These are phyloP conservation scores for Paxillus ammoniavirescens DNA, from an alignment of 768 basidiomycete species.

Conservation along the genomic window DNA sequence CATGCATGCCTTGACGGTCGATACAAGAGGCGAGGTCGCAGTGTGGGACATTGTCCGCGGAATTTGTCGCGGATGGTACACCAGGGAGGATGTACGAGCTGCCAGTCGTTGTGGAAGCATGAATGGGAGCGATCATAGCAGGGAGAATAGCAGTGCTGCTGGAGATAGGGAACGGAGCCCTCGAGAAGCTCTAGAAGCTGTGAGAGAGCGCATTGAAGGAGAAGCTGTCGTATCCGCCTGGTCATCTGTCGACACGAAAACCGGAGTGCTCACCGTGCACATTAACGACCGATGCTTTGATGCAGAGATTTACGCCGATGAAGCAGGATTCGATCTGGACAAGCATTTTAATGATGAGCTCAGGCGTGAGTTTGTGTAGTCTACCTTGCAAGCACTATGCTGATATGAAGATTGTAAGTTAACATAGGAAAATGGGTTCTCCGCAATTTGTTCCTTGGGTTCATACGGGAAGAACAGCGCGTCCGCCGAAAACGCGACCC, in stretches of 20 bases:
- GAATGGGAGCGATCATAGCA: slow-evolving; percentile 31
- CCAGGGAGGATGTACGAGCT: slow-evolving; percentile 60
- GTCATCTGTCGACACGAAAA: slow-evolving; percentile 88
- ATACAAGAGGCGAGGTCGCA: slow-evolving; percentile 84
- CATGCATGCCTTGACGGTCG: slow-evolving; percentile 86
- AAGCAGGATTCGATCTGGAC: slow-evolving; percentile 68
- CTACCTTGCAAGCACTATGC: slow-evolving; percentile 1
- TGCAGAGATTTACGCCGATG: slow-evolving; percentile 93
- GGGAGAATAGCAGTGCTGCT: slow-evolving; percentile 32
- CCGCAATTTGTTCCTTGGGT: slow-evolving; percentile 78
- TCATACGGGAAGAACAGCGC: slow-evolving; percentile 70
- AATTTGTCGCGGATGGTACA: slow-evolving; percentile 69
- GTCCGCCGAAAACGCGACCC: slow-evolving; percentile 34
- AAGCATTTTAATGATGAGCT: slow-evolving; percentile 72
- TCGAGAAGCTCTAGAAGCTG: slow-evolving; percentile 81
- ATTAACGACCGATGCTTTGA: slow-evolving; percentile 89
- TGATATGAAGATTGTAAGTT: slow-evolving; percentile 45
- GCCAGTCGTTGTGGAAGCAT: slow-evolving; percentile 51
- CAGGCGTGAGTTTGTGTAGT: slow-evolving; percentile 55
- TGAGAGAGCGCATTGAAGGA: slow-evolving; percentile 91
- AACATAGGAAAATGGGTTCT: slow-evolving; percentile 92
- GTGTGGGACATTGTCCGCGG: slow-evolving; percentile 91
- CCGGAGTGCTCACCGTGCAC: slow-evolving; percentile 85
- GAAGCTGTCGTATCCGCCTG: slow-evolving; percentile 84
- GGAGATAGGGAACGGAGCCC: slow-evolving; percentile 59